Evolutionary conservation across 257 asterid genomes (phyloP).

Genomic region (Eucommia ulmoides): DNA sequence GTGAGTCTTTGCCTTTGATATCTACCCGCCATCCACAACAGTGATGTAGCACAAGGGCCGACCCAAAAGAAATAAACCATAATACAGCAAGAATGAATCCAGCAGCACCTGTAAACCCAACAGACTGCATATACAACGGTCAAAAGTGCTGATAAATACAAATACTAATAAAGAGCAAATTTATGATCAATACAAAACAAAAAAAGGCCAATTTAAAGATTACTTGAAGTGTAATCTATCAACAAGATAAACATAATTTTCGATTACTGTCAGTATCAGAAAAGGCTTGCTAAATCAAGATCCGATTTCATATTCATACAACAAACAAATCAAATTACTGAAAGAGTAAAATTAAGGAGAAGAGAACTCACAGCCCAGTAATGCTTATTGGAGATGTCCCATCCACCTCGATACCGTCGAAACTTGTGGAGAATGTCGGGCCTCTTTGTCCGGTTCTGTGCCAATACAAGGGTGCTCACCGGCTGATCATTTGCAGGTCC

Average conservation of each 20-base stretch:
- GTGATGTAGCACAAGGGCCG: constrained; percentile 57
- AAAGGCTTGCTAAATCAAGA: too few species aligned
- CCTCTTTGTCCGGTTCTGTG: constrained; percentile 69
- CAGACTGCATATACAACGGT: not conserved
- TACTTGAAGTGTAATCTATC: too few species aligned
- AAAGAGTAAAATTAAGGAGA: not conserved
- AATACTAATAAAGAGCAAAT: not conserved
- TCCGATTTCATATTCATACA: too few species aligned
- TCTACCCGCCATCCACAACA: constrained; percentile 75
- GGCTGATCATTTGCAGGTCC: constrained; percentile 33
- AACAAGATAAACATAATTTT: too few species aligned
- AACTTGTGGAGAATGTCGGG: constrained; percentile 68
- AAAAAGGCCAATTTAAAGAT: too few species aligned
- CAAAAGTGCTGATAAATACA: not conserved
- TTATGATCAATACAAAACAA: too few species aligned
- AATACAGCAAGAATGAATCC: constrained; percentile 36
- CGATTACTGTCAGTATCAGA: too few species aligned
- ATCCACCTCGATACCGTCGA: constrained; percentile 86
- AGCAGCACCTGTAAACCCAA: not conserved
- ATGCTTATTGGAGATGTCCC: constrained; percentile 90
- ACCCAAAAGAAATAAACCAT: constrained; percentile 84
- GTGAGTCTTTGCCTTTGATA: constrained; percentile 31
- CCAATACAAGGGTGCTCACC: constrained; percentile 57
- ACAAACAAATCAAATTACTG: too few species aligned
- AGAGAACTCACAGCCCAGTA: constrained; percentile 73